Evolutionary conservation across 2,329 filamentous ascomycete genomes (phyloP).

Genomic region (Penicillium capsulatum): DNA sequence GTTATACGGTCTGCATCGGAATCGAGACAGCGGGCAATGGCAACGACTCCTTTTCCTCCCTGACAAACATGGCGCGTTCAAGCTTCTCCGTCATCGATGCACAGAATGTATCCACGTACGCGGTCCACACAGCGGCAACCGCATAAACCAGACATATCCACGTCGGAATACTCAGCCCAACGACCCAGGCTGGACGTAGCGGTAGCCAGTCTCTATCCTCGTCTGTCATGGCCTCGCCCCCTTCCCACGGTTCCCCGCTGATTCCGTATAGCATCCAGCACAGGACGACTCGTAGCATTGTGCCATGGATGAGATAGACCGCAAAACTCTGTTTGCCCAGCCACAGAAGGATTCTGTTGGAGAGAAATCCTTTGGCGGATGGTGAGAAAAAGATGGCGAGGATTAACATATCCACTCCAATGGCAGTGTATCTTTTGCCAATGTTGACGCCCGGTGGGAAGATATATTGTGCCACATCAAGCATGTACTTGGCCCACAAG

Average conservation of each 20-base stretch:
- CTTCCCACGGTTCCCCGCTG: conserved; percentile 44
- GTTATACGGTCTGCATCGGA: conserved; percentile 23
- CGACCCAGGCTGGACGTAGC: conserved; percentile 37
- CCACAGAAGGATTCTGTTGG: conserved; percentile 51
- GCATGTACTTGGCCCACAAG: conserved; percentile 47
- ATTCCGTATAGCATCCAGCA: conserved; percentile 53
- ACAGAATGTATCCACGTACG: conserved; percentile 50
- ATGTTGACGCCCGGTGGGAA: conserved; percentile 46
- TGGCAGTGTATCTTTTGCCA: conserved; percentile 45
- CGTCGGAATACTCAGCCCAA: conserved; percentile 41
- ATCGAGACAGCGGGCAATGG: conserved; percentile 18
- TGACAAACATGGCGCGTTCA: conserved; percentile 46
- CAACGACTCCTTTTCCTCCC: conserved; percentile 33
- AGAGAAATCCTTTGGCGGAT: conserved; percentile 47
- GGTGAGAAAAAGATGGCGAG: conserved; percentile 52
- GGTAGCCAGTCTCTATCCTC: conserved; percentile 35
- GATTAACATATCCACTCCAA: conserved; percentile 49
- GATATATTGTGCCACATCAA: conserved; percentile 41
- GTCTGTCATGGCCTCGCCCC: conserved; percentile 15
- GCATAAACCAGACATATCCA: conserved; percentile 47
- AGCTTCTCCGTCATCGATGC: conserved; percentile 46
- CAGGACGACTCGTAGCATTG: conserved; percentile 49
- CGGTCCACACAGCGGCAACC: conserved; percentile 49
- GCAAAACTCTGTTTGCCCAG: conserved; percentile 54
- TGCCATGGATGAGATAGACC: conserved; percentile 54